Evolutionary conservation across 2,329 filamentous ascomycete genomes (phyloP).

Genomic region (Colletotrichum scovillei): DNA sequence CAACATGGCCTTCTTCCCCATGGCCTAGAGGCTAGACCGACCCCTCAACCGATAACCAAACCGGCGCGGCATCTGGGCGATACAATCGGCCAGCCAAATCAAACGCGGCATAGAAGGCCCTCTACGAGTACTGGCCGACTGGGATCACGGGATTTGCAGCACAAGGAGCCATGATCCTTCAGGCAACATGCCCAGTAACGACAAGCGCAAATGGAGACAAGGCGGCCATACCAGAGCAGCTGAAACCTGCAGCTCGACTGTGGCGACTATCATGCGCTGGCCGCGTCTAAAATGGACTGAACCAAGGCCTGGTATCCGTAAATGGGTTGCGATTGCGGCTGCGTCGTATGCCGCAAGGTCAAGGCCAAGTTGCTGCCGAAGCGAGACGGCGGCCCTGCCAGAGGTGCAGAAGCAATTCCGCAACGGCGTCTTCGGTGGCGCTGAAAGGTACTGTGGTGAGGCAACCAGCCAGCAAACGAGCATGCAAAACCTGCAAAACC

Average conservation of each 20-base stretch:
- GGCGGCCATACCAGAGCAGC: conserved; percentile 20
- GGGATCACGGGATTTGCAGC: not conserved
- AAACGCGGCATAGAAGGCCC: conserved; percentile 1
- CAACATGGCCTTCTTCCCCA: conserved; percentile 11
- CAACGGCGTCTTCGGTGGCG: conserved; percentile 28
- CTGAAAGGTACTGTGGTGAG: conserved; percentile 22
- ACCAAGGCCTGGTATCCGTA: conserved; percentile 1
- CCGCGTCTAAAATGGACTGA: conserved; percentile 32
- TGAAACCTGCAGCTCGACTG: conserved; percentile 35
- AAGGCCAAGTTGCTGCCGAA: conserved; percentile 11
- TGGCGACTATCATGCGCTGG: conserved; percentile 37
- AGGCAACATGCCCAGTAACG: not conserved
- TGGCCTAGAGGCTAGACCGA: conserved; percentile 7
- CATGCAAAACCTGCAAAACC: conserved; percentile 9
- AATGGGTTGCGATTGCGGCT: conserved; percentile 2
- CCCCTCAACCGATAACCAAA: conserved; percentile 14
- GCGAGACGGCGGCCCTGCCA: conserved; percentile 18
- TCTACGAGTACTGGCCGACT: not conserved
- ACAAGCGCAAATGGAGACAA: conserved; percentile 6
- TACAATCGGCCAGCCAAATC: conserved; percentile 11
- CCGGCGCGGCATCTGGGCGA: conserved; percentile 1
- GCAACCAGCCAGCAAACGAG: conserved; percentile 29
- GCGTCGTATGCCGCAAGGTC: not conserved
- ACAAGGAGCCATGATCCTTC: not conserved
- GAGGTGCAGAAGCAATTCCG: conserved; percentile 28